These are phyloP conservation scores for Colletotrichum sojae DNA, from an alignment of 2,329 filamentous ascomycete genomes.

Conservation along the genomic window DNA sequence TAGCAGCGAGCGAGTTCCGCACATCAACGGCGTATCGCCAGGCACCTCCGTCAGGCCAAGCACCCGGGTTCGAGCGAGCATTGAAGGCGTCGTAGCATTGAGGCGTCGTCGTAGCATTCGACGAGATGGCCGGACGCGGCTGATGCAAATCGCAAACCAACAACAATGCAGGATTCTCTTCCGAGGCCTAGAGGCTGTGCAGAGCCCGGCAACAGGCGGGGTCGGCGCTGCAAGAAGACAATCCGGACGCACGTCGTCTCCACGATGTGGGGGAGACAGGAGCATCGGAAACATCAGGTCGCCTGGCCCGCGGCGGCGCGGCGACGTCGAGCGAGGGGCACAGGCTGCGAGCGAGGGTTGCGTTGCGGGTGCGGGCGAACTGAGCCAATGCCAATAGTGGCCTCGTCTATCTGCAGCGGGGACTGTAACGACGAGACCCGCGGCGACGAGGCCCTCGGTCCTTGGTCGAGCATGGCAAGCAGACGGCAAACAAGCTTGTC, in stretches of 20 bases:
- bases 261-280: slow-evolving; percentile 35
- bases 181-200: slow-evolving; percentile 20
- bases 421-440: slow-evolving; percentile 17
- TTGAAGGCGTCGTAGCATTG: slow-evolving; percentile 5
- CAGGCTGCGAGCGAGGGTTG: not conserved
- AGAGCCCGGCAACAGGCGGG: slow-evolving; percentile 31
- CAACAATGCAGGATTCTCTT: slow-evolving; percentile 29
- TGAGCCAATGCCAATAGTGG: slow-evolving; percentile 30
- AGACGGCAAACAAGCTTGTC: slow-evolving; percentile 13
- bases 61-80: slow-evolving; percentile 18
- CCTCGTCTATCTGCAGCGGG: slow-evolving; percentile 35
- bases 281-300: slow-evolving; percentile 32
- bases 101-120: slow-evolving; percentile 2
- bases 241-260: slow-evolving; percentile 39
- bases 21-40: slow-evolving; percentile 20
- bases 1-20: too few species aligned
- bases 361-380: not conserved
- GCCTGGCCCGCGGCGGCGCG: not conserved
- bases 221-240: slow-evolving; percentile 39
- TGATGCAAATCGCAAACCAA: slow-evolving; percentile 21
- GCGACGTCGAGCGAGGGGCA: not conserved
- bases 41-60: slow-evolving; percentile 5
- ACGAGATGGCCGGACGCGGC: slow-evolving; percentile 7
- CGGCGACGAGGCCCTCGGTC: slow-evolving; percentile 13
- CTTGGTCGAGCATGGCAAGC: slow-evolving; percentile 4